These are phyloP conservation scores for Passalora sequoiae DNA, from an alignment of 2,329 filamentous ascomycete species.

Conservation along the genomic window DNA sequence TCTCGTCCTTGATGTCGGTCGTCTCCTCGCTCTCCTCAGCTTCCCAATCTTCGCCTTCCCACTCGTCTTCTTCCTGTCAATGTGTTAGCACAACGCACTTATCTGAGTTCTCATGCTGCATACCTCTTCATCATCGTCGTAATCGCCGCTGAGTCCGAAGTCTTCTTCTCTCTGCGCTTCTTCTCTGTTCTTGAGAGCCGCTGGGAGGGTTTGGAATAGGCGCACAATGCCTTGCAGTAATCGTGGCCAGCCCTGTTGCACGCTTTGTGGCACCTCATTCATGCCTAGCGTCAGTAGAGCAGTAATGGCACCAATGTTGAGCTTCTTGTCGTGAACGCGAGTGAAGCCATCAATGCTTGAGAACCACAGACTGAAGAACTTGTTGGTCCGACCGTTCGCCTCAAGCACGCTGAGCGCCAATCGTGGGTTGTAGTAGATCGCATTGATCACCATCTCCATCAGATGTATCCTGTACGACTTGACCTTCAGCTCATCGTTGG, in stretches of 20 bases:
- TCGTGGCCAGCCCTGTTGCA: constrained; percentile 91
- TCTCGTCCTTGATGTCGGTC: constrained; percentile 76
- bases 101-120: neutral
- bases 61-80: constrained; percentile 63
- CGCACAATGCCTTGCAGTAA: constrained; percentile 82
- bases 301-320: constrained; percentile 90
- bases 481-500: constrained; percentile 70
- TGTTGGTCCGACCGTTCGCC: constrained; percentile 89
- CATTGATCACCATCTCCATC: constrained; percentile 98
- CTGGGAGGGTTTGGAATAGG: constrained; percentile 85
- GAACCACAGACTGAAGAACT: constrained; percentile 98
- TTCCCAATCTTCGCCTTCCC: constrained; percentile 69
- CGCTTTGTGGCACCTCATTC: constrained; percentile 81
- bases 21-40: constrained; percentile 60
- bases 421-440: constrained; percentile 92
- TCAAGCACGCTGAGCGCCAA: constrained; percentile 85
- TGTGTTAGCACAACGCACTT: constrained; percentile 7
- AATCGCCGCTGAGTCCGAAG: constrained; percentile 71
- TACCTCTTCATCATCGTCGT: constrained; percentile 61
- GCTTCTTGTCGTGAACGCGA: constrained; percentile 96
- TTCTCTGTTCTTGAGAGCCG: constrained; percentile 84
- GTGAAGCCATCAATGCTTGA: constrained; percentile 90
- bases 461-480: constrained; percentile 93
- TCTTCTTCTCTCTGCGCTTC: constrained; percentile 82
- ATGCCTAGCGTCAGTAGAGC: constrained; percentile 73